These are phyloP conservation scores for Neonectria coccinea DNA, from an alignment of 2,329 filamentous ascomycete species.

Conservation along the genomic window DNA sequence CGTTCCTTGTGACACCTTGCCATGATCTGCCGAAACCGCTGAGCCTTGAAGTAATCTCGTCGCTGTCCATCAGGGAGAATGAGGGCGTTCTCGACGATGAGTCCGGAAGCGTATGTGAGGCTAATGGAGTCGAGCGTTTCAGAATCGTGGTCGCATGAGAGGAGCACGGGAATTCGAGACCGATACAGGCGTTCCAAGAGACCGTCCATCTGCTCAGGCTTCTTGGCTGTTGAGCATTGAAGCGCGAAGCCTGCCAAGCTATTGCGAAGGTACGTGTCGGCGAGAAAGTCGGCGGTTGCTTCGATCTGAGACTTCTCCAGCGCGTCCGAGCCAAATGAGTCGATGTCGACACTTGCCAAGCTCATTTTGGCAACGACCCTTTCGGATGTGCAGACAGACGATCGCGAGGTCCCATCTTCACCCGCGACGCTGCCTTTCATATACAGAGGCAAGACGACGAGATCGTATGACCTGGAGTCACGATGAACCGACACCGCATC, in stretches of 20 bases:
- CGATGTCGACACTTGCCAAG: constrained; percentile 25
- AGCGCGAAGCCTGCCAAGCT: constrained; percentile 26
- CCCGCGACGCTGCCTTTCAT: constrained; percentile 26
- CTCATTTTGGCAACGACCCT: constrained; percentile 27
- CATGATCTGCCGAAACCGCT: constrained; percentile 31
- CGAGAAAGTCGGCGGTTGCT: constrained; percentile 25
- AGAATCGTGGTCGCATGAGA: constrained; percentile 32
- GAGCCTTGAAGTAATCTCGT: constrained; percentile 32
- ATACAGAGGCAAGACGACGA: constrained; percentile 26
- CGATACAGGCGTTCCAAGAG: constrained; percentile 24
- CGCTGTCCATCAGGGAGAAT: constrained; percentile 33
- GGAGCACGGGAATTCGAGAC: constrained; percentile 26
- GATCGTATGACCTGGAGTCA: constrained; percentile 17
- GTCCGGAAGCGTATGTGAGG: constrained; percentile 27
- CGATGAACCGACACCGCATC: constrained; percentile 20
- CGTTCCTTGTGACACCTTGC: constrained; percentile 26
- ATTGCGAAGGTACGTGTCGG: constrained; percentile 18
- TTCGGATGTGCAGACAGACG: constrained; percentile 20
- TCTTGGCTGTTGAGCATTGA: constrained; percentile 9
- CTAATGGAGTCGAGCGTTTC: constrained; percentile 28
- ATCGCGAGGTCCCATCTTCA: constrained; percentile 18
- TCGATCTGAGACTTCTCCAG: constrained; percentile 24
- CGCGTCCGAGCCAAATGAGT: constrained; percentile 24
- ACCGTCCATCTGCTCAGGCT: constrained; percentile 21
- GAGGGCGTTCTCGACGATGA: constrained; percentile 35